Evolutionary conservation across 371 early-diverging fungal genomes (phyloP), one percentile per base, ranked within the genome.

Genomic region (Funneliformis caledonium): DNA sequence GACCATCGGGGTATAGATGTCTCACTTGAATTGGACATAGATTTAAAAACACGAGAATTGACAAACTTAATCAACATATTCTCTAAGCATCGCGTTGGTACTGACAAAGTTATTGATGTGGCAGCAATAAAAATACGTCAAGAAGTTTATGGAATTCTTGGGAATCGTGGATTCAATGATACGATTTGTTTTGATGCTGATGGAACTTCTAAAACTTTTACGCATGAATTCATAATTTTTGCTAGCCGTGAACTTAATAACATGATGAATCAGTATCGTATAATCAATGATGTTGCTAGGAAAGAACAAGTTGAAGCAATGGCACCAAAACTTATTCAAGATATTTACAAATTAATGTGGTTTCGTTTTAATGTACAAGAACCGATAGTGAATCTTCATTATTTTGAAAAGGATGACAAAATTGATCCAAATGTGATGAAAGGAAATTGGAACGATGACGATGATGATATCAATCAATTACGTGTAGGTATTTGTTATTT

Each of bases 131-230:
- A 76, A 64, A 22, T 64, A 26, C 76, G 76, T 26, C 76, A 76
- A 76, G 43, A 76, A 76, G 12, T 76, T 48, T 76, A 62, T 76
- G 64, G 60, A 22, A 64, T 76, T 16, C 50, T 76, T 7, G 62
- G 76, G 11, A 64, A 76, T 22, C 43, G 43, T 45, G 76, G 76
- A 47, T 78, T 69, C 56, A 16, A 22, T 7, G 43, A 78, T 56
- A 64, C 10, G 0, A 42, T 33, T 33, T 4, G 6, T 56, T 4
- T 7, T 16, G n/a, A 68, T 68, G 68, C 2, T n/a, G 26, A 26
- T 22, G 68, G 19, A 68, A 19, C 11, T 56, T 37, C 37, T 37
- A 16, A 3, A 9, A 26, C 6, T 6, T 16, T 9, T 4, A 67
- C 6, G 8, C 56, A 56, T 56, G 0, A 7, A 5, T 6, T 19